These are phyloP conservation scores for Sclerospora graminicola DNA, from an alignment of 352 stramenopile genomes.

Conservation along the genomic window DNA sequence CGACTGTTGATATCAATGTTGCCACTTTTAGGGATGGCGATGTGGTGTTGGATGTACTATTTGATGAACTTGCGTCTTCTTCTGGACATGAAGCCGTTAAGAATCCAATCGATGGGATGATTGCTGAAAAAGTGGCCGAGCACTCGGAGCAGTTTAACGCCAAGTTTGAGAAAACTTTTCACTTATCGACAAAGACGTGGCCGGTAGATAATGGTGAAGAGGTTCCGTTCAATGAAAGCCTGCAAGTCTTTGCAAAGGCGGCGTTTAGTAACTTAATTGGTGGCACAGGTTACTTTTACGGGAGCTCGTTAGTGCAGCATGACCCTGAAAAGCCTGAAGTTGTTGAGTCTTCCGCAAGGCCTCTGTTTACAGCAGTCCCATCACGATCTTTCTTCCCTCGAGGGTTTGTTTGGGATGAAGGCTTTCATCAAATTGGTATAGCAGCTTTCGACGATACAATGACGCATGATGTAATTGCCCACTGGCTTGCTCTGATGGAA, in stretches of 20 bases:
- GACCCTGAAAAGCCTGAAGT: constrained; percentile 30
- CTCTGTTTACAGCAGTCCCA: constrained; percentile 85
- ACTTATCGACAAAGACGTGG: constrained; percentile 31
- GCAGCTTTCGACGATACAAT: constrained; percentile 62
- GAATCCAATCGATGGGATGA: constrained; percentile 11
- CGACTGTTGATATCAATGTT: constrained; percentile 38
- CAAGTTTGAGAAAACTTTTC: constrained; percentile 50
- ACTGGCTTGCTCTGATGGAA: constrained; percentile 86
- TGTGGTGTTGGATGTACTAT: constrained; percentile 52
- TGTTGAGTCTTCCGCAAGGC: constrained; percentile 27
- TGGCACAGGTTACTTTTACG: constrained; percentile 87
- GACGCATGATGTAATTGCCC: constrained; percentile 66
- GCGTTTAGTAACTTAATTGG: constrained; percentile 87
- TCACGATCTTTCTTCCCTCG: constrained; percentile 90
- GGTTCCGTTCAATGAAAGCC: constrained; percentile 31
- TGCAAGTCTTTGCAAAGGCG: constrained; percentile 69
- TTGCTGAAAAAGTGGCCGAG: constrained; percentile 11
- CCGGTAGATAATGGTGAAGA: constrained; percentile 5
- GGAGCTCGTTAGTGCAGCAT: constrained; percentile 63
- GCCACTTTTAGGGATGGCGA: constrained; percentile 28
- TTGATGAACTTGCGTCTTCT: constrained; percentile 30
- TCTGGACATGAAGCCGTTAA: constrained; percentile 9
- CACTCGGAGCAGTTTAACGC: constrained; percentile 33
- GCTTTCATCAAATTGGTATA: constrained; percentile 89
- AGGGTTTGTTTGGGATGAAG: constrained; percentile 92